phyloP scores from a whole-genome alignment of 2,329 filamentous ascomycete genomes.

The Diaporthe amygdali region DNA sequence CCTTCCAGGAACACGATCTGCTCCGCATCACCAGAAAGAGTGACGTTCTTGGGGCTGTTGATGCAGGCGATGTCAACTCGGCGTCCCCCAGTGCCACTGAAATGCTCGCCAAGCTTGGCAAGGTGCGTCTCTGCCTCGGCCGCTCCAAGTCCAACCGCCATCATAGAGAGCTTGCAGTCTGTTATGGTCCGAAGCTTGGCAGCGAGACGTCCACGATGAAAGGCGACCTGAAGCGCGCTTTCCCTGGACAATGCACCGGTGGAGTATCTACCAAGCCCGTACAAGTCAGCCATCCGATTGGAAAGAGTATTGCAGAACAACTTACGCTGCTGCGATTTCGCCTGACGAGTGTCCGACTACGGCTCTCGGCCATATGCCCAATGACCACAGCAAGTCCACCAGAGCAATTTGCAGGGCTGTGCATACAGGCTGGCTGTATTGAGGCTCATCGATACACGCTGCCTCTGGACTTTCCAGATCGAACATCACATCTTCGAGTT shows the following conservation, averaged over 20 bases:
- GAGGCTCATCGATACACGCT: slow-evolving; percentile 45
- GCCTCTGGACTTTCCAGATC: slow-evolving; percentile 42
- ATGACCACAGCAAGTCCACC: slow-evolving; percentile 51
- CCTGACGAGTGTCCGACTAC: slow-evolving; percentile 66
- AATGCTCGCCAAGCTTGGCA: slow-evolving; percentile 54
- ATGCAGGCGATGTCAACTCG: slow-evolving; percentile 64
- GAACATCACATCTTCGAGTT: slow-evolving; percentile 50
- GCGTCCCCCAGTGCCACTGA: slow-evolving; percentile 37
- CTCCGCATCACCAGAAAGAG: slow-evolving; percentile 53
- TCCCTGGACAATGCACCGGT: slow-evolving; percentile 63
- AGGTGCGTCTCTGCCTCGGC: slow-evolving; percentile 39
- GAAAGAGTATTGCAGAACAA: slow-evolving; percentile 35
- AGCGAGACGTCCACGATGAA: slow-evolving; percentile 6
- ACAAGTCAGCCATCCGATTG: slow-evolving; percentile 68
- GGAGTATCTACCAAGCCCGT: slow-evolving; percentile 65
- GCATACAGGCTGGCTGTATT: slow-evolving; percentile 51
- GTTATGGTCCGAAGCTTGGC: not conserved
- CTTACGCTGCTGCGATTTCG: slow-evolving; percentile 71
- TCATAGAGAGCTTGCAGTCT: slow-evolving; percentile 36
- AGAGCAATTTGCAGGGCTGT: slow-evolving; percentile 56
- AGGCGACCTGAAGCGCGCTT: slow-evolving; percentile 39
- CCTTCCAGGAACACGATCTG: slow-evolving; percentile 35
- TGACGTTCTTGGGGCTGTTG: slow-evolving; percentile 72
- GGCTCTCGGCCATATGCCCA: slow-evolving; percentile 47
- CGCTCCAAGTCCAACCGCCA: slow-evolving; percentile 33